Percentiles rank a stretch among this genome's conserved stretches.
These are phyloP conservation scores for Candida insectalens DNA, from an alignment of 805 yeast genomes.

Conservation along the genomic window DNA sequence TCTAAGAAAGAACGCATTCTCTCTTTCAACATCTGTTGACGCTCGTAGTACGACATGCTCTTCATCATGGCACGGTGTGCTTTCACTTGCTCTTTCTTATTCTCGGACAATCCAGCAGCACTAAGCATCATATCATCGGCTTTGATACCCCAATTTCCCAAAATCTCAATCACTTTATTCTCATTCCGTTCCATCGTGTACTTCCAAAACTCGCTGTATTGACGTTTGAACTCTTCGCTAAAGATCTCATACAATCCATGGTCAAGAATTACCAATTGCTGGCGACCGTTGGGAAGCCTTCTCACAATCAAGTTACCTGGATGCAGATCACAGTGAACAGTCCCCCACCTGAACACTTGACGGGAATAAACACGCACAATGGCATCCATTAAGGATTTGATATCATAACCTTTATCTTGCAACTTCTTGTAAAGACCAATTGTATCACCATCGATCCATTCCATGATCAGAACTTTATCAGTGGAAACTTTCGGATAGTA, in stretches of 20 bases:
- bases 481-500: slow-evolving; percentile 37
- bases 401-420: slow-evolving; percentile 28
- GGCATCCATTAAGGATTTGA: slow-evolving; percentile 34
- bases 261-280: slow-evolving; percentile 59
- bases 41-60: slow-evolving; percentile 28
- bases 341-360: slow-evolving; percentile 58
- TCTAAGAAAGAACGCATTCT: slow-evolving; percentile 45
- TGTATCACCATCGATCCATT: slow-evolving; percentile 70
- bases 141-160: slow-evolving; percentile 59
- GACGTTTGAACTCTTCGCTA: slow-evolving; percentile 36
- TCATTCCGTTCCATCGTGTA: slow-evolving; percentile 44
- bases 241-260: slow-evolving; percentile 64
- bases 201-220: slow-evolving; percentile 59
- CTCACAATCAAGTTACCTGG: slow-evolving; percentile 70
- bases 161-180: slow-evolving; percentile 36
- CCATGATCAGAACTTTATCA: slow-evolving; percentile 47
- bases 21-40: slow-evolving; percentile 33
- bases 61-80: slow-evolving; percentile 10
- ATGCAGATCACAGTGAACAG: slow-evolving; percentile 70
- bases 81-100: slow-evolving; percentile 23
- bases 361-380: slow-evolving; percentile 42
- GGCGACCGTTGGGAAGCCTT: slow-evolving; percentile 13
- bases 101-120: slow-evolving; percentile 12
- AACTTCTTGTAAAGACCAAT: slow-evolving; percentile 38
- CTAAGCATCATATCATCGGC: slow-evolving; percentile 52